Conservation (phyloP, 2,329 filamentous ascomycete genomes). For the Rosellinia necatrix region DNA sequence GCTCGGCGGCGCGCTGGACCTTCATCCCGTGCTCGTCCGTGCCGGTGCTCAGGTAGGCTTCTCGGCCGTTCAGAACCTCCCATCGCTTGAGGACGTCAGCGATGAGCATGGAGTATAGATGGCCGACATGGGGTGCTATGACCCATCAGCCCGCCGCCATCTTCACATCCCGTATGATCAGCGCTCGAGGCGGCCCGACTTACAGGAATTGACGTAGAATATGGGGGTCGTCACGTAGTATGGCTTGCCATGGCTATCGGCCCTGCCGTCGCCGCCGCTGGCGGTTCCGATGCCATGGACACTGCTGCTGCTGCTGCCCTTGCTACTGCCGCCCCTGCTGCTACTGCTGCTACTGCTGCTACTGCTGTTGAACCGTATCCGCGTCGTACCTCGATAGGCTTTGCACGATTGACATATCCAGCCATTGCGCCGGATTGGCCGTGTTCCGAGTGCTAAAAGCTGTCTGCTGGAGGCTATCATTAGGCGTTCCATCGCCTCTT, state of each 20-base stretch:
- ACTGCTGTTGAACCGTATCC: constrained; percentile 32
- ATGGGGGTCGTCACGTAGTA: constrained; percentile 97
- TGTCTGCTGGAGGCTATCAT: constrained; percentile 26
- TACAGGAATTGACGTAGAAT: constrained; percentile 97
- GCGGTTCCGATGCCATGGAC: neutral
- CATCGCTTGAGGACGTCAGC: constrained; percentile 92
- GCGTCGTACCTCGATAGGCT: constrained; percentile 21
- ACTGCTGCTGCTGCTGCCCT: constrained; percentile 5
- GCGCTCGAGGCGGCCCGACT: constrained; percentile 27
- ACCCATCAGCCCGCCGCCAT: constrained; percentile 29
- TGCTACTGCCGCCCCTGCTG: neutral
- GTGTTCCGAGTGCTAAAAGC: constrained; percentile 22
- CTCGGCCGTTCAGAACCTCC: constrained; percentile 74
- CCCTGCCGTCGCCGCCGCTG: neutral
- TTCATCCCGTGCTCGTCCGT: constrained; percentile 99
- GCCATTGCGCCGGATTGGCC: constrained; percentile 24
- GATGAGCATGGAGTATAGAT: constrained; percentile 91
- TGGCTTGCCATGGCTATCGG: constrained; percentile 63
- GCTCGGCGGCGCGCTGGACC: constrained; percentile 82
- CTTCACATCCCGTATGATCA: neutral
- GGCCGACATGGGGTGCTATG: constrained; percentile 87
- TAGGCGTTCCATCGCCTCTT: constrained; percentile 31
- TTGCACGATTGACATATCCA: constrained; percentile 38
- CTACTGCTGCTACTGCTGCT: neutral
- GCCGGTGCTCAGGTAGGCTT: constrained; percentile 81